These are phyloP conservation scores for Xylaria sp. DNA, from an alignment of 2,329 filamentous ascomycete species.

Conservation along the genomic window DNA sequence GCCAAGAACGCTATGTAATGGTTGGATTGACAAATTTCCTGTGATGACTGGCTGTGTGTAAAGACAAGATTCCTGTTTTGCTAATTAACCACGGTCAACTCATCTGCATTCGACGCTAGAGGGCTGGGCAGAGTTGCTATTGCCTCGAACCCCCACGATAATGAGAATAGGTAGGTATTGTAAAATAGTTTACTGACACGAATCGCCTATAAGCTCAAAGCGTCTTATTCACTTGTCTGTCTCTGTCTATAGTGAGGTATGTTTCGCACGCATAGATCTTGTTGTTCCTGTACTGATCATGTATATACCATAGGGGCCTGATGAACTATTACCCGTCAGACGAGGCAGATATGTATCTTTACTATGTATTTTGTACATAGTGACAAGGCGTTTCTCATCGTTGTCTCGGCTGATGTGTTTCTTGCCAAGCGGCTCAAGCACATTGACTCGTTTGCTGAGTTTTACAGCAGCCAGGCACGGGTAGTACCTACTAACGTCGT, in stretches of 20 bases:
- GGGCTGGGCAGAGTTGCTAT: not conserved
- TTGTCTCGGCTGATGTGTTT: not conserved
- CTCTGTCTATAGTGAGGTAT: not conserved
- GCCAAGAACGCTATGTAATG: slow-evolving; percentile 29
- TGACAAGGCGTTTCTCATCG: not conserved
- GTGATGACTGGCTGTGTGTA: slow-evolving; percentile 10
- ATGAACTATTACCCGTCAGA: not conserved
- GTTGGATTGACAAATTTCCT: slow-evolving; percentile 28
- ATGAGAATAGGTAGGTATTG: not conserved
- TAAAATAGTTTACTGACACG: not conserved
- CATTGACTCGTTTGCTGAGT: slow-evolving; percentile 10
- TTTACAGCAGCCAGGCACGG: not conserved
- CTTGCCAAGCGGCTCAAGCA: slow-evolving; percentile 32
- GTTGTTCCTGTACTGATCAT: not conserved
- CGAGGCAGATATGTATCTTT: not conserved
- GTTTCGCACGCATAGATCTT: not conserved
- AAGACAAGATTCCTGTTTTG: slow-evolving; percentile 16
- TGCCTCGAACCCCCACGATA: not conserved
- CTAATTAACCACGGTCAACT: slow-evolving; percentile 18
- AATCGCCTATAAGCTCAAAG: not conserved
- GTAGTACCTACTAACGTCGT: slow-evolving; percentile 2
- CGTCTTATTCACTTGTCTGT: not conserved
- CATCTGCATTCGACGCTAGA: not conserved
- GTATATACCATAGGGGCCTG: not conserved
- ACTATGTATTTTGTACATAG: not conserved